phyloP scores from a whole-genome alignment of 2,329 filamentous ascomycete genomes.

The Tetracladium maxilliforme region DNA sequence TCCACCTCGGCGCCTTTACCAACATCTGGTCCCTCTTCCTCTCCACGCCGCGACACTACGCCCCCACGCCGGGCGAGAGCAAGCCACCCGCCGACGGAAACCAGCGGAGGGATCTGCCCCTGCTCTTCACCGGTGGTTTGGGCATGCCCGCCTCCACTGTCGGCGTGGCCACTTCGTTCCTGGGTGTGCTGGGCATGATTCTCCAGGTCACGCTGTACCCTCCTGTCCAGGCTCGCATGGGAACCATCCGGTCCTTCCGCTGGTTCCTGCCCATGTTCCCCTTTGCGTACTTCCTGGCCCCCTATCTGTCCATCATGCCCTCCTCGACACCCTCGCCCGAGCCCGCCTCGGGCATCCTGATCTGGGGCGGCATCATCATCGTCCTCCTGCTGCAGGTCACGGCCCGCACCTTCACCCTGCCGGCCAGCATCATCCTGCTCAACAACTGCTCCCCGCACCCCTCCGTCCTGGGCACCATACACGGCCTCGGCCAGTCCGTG shows the following conservation, averaged over 20 bases:
- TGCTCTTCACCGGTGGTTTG: constrained; percentile 49
- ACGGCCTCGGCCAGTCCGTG: constrained; percentile 41
- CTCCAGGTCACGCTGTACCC: constrained; percentile 59
- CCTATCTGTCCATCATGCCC: constrained; percentile 42
- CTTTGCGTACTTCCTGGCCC: constrained; percentile 50
- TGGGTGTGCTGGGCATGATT: constrained; percentile 53
- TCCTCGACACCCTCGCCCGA: constrained; percentile 14
- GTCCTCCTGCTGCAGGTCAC: constrained; percentile 41
- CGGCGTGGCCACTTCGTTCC: constrained; percentile 53
- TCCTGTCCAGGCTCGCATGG: constrained; percentile 44
- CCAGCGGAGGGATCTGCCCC: no score
- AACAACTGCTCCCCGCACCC: constrained; percentile 45
- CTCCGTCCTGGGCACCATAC: constrained; percentile 38
- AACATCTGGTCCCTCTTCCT: constrained; percentile 57
- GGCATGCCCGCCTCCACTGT: constrained; percentile 53
- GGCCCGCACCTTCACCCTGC: constrained; percentile 42
- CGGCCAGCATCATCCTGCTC: constrained; percentile 40
- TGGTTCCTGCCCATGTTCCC: constrained; percentile 53
- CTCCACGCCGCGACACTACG: constrained; percentile 41
- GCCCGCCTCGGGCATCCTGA: constrained; percentile 25
- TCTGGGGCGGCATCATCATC: constrained; percentile 38
- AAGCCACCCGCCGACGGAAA: no score
- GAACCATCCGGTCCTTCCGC: constrained; percentile 52
- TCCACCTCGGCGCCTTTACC: constrained; percentile 52
- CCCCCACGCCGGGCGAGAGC: constrained; percentile 14